Base-by-base conservation (phyloP, 768 basidiomycete genomes). In the Rhizopogon vulgaris region DNA sequence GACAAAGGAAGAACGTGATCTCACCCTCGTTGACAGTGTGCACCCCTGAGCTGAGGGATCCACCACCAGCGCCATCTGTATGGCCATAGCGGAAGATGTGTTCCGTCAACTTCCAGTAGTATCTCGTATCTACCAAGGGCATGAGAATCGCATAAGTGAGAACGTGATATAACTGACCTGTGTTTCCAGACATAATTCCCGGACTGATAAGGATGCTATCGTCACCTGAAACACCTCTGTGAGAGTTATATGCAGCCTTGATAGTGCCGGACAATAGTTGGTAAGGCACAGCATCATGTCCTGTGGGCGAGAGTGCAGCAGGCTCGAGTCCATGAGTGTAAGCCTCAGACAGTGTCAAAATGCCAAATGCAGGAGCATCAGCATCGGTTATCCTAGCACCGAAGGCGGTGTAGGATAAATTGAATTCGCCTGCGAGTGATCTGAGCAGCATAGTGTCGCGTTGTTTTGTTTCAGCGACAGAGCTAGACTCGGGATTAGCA, bases 21-120 rank as follows among this genome's bases (percentile, higher is more conserved):
- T 61, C 59, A 84, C 85, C 74, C 73, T 89, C 88, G 53, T 89
- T 78, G 28, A 88, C 78, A 2, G 86, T 86, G 63, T 89, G 88
- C n/a, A 83, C 67, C 1, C 76, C 75, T 30, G 63, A 59, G 45
- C 65, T 65, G 22, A 71, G 56, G 1, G 57, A 49, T 30, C 70
- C 53, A 27, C 66, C 60, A n/a, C 62, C 66, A 0, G 63, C 60
- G 24, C 60, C 60, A 30, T 69, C 67, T 7, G 66, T 71, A 41
- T 69, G 70, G n/a, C 63, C 65, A 53, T 88, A 90, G 17, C 87
- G 80, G 76, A 86, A 88, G 56, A 90, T 88, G 57, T 87, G 84
- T 46, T 52, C 55, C 0, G 67, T 67, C 15, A 73, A 58, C 43
- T 69, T 65, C 76, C 77, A 77, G 58, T 78, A 78, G 54, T 63